Evolutionary conservation across 2,329 filamentous ascomycete species (phyloP).

Genomic region (Venturia pyrina): DNA sequence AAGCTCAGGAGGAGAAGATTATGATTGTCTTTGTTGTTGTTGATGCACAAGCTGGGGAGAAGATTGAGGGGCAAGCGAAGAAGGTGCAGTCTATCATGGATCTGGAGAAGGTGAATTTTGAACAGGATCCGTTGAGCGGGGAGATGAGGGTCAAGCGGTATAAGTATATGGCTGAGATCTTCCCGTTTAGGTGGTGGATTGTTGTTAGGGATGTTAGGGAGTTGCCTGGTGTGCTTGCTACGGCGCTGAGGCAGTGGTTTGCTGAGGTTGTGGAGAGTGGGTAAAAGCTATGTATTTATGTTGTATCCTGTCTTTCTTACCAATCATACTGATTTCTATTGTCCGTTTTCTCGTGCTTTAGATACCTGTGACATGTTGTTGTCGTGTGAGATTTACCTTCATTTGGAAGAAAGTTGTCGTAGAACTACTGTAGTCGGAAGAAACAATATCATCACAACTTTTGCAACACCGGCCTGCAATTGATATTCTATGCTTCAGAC

Average conservation of each 20-base stretch:
- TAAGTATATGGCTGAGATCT: conserved; percentile 77
- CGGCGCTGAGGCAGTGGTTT: conserved; percentile 92
- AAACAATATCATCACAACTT: too few relatives aligned
- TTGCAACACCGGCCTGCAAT: too few relatives aligned
- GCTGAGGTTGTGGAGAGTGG: conserved; percentile 49
- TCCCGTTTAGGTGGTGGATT: conserved; percentile 94
- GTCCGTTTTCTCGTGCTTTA: too few relatives aligned
- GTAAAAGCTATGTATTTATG: not conserved
- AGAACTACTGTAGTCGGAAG: too few relatives aligned
- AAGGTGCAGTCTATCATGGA: conserved; percentile 67
- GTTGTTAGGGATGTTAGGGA: conserved; percentile 89
- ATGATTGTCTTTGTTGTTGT: conserved; percentile 99
- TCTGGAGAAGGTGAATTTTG: conserved; percentile 77
- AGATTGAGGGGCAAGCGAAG: conserved; percentile 30
- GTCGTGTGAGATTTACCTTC: too few relatives aligned
- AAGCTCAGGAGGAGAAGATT: conserved; percentile 85
- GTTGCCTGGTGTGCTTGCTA: conserved; percentile 77
- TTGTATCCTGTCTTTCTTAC: too few relatives aligned
- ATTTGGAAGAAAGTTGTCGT: too few relatives aligned
- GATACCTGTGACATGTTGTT: too few relatives aligned
- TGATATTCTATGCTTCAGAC: too few relatives aligned
- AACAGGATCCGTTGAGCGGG: conserved; percentile 49
- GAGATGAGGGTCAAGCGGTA: conserved; percentile 66
- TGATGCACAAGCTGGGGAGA: conserved; percentile 43
- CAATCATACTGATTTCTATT: too few relatives aligned